A percentile compares a stretch with the other conserved stretches of the same genome.
phyloP scores from a whole-genome alignment of 305 asterid genomes.

The Salvia sclarea region DNA sequence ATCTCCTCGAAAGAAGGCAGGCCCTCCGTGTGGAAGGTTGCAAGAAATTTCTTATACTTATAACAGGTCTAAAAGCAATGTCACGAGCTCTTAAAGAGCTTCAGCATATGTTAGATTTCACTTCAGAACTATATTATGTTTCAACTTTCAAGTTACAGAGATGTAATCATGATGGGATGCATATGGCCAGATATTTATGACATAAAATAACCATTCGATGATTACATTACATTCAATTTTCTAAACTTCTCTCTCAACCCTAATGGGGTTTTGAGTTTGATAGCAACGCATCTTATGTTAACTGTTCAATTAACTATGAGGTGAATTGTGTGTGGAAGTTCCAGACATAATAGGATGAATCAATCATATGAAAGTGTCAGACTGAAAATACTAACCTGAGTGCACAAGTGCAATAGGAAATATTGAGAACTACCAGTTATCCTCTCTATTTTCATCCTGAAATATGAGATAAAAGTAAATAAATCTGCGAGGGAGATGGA shows the following conservation, averaged over 20 bases:
- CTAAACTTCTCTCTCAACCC: conserved; percentile 5
- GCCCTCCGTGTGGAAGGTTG: too few species aligned
- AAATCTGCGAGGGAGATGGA: conserved; percentile 21
- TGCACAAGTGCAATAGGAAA: conserved; percentile 79
- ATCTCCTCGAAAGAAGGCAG: too few species aligned
- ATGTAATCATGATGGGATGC: neutral
- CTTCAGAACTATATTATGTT: neutral
- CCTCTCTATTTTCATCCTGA: conserved; percentile 80
- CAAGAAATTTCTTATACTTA: too few species aligned
- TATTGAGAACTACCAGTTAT: conserved; percentile 70
- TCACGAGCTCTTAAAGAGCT: too few species aligned
- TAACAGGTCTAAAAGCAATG: too few species aligned
- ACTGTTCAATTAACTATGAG: neutral
- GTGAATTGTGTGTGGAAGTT: neutral
- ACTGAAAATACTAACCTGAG: conserved; percentile 63
- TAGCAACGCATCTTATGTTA: neutral
- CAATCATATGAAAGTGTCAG: neutral
- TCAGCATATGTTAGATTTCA: neutral
- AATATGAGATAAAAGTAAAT: conserved; percentile 33
- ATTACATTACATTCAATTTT: neutral
- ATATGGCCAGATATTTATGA: too few species aligned
- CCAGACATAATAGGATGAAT: neutral
- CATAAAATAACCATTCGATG: too few species aligned
- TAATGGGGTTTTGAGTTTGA: neutral
- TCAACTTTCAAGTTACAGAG: neutral